Evolutionary conservation across 1,284 basidiomycete species (phyloP).

Genomic region (Pulveroboletus sp.): DNA sequence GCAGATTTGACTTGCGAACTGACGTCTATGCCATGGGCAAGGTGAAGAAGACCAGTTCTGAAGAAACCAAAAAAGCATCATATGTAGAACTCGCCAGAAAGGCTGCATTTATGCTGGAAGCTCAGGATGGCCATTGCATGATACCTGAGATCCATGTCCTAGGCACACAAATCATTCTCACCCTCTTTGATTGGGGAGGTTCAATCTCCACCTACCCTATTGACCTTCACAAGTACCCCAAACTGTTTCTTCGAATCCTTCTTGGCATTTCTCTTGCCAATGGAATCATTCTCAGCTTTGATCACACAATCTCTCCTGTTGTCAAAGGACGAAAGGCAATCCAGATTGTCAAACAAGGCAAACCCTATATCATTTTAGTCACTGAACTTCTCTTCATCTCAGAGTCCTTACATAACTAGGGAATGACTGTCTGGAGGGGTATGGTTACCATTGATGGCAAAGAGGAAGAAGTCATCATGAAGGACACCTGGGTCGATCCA

Average conservation of each 20-base stretch:
- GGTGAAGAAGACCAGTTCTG: not conserved
- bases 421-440: too few species aligned
- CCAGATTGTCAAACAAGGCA: not conserved
- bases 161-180: not conserved
- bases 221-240: not conserved
- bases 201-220: slow-evolving; percentile 2
- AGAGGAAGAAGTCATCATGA: not conserved
- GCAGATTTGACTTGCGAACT: not conserved
- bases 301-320: not conserved
- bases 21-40: not conserved
- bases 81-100: slow-evolving; percentile 2
- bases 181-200: not conserved
- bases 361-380: not conserved
- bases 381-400: not conserved
- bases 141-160: not conserved
- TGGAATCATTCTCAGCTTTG: not conserved
- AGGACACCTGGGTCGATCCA: slow-evolving; percentile 5
- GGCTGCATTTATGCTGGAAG: not conserved
- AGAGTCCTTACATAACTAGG: not conserved
- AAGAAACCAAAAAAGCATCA: not conserved
- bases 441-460: too few species aligned
- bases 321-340: not conserved
- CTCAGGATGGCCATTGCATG: not conserved
- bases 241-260: not conserved
- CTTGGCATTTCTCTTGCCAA: not conserved